Conservation (phyloP, 1,284 basidiomycete species). For the Tausonia pullulans region DNA sequence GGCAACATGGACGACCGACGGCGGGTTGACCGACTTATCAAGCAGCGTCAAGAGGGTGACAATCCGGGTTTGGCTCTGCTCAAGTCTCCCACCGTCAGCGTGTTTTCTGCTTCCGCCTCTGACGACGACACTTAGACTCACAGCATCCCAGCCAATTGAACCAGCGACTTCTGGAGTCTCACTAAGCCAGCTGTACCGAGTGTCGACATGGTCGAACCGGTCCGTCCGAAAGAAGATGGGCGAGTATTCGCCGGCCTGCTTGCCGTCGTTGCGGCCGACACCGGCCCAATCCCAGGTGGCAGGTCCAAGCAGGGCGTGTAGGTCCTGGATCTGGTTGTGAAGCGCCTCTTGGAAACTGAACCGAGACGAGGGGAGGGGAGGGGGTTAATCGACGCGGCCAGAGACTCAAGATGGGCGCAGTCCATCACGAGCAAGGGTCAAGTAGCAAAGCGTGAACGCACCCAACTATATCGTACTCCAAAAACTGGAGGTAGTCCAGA, state of each 20-base stretch:
- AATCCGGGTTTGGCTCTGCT: slow-evolving; percentile 28
- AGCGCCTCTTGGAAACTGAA: slow-evolving; percentile 47
- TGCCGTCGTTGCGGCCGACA: slow-evolving; percentile 52
- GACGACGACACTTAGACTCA: slow-evolving; percentile 19
- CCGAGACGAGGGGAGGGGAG: neutral
- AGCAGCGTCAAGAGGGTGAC: slow-evolving; percentile 29
- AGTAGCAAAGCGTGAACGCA: slow-evolving; percentile 30
- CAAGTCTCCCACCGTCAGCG: no score
- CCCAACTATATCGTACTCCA: slow-evolving; percentile 29
- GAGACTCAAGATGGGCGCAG: neutral
- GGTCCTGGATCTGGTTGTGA: slow-evolving; percentile 48
- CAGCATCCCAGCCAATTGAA: slow-evolving; percentile 33
- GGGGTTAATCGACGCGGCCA: neutral
- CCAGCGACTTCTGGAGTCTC: slow-evolving; percentile 27
- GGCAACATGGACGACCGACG: slow-evolving; percentile 27
- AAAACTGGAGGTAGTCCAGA: slow-evolving; percentile 25
- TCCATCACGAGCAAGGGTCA: neutral
- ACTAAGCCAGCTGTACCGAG: slow-evolving; percentile 20
- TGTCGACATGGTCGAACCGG: neutral
- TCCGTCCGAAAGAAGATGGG: slow-evolving; percentile 52
- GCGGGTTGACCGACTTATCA: slow-evolving; percentile 3
- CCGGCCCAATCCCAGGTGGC: slow-evolving; percentile 48
- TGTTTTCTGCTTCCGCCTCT: no score
- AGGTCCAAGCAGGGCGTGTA: slow-evolving; percentile 44
- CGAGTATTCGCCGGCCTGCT: slow-evolving; percentile 47